These are phyloP conservation scores for Phytopythium cucurbitacearum DNA, from an alignment of 352 stramenopile species.

Conservation along the genomic window DNA sequence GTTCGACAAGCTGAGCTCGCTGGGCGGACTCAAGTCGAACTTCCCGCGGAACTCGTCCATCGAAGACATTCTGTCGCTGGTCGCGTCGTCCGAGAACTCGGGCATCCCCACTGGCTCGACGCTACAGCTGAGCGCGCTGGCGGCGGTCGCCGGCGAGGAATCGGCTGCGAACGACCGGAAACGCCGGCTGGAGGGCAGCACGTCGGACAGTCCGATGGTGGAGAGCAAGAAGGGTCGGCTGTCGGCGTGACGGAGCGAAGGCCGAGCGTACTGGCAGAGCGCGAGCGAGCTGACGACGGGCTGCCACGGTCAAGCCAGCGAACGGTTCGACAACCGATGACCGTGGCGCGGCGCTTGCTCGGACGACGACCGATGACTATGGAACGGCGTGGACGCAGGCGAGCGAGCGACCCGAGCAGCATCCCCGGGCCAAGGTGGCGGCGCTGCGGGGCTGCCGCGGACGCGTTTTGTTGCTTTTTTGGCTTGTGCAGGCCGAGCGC, in stretches of 20 bases:
- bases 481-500: no score
- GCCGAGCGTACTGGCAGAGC: not conserved
- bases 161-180: conserved; percentile 61
- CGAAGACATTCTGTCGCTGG: conserved; percentile 82
- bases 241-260: conserved; percentile 28
- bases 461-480: no score
- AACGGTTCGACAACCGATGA: no score
- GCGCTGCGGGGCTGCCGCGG: no score
- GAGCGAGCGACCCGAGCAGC: no score
- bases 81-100: conserved; percentile 70
- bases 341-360: no score
- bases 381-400: no score
- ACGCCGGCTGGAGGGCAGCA: conserved; percentile 35
- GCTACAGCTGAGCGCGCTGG: conserved; percentile 63
- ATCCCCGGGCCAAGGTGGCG: no score
- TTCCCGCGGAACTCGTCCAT: conserved; percentile 86
- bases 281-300: no score
- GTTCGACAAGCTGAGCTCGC: conserved; percentile 67
- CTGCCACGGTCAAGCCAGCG: no score
- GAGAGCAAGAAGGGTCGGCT: conserved; percentile 59
- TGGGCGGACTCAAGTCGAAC: conserved; percentile 40
- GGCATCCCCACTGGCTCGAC: conserved; percentile 45
- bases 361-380: no score
- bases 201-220: conserved; percentile 20
- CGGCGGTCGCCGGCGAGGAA: conserved; percentile 58